Conservation (phyloP, 1,284 basidiomycete genomes). For the Ustilago hordei region DNA sequence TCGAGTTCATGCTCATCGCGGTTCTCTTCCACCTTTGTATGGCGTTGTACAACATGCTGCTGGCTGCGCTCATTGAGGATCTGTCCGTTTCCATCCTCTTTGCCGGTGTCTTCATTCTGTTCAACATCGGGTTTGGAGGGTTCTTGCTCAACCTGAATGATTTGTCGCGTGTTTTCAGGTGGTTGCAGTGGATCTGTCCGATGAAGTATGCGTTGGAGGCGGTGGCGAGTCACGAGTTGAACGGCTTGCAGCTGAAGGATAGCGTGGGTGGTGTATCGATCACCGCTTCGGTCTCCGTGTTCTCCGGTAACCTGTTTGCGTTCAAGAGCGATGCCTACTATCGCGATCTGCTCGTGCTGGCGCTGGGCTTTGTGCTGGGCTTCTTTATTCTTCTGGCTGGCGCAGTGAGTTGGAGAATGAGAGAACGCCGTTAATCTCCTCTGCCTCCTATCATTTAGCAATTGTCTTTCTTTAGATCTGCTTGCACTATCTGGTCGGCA, state of each 20-base stretch:
- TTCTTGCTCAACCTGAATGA: constrained; percentile 58
- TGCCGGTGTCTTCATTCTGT: constrained; percentile 51
- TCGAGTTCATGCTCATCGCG: constrained; percentile 59
- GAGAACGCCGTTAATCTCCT: constrained; percentile 34
- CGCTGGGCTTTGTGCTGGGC: constrained; percentile 49
- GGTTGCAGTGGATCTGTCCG: constrained; percentile 58
- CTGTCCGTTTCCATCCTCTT: constrained; percentile 51
- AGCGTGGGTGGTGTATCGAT: constrained; percentile 38
- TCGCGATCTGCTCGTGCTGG: constrained; percentile 55
- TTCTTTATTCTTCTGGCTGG: constrained; percentile 44
- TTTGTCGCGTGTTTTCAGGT: constrained; percentile 47
- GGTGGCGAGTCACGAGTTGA: constrained; percentile 52
- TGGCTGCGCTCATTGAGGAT: constrained; percentile 52
- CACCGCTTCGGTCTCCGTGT: constrained; percentile 36
- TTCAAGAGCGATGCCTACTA: constrained; percentile 54
- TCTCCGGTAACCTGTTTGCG: constrained; percentile 53
- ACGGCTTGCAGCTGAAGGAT: constrained; percentile 51
- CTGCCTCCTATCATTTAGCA: no score
- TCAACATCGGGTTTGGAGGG: constrained; percentile 61
- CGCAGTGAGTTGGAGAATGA: constrained; percentile 42
- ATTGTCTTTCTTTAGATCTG: not conserved
- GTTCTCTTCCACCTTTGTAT: constrained; percentile 50
- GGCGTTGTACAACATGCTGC: constrained; percentile 56
- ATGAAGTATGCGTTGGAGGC: constrained; percentile 63
- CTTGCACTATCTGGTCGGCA: not conserved